Conservation (phyloP, 176 grass and related monocot genomes). For the Thinopyrum elongatum region DNA sequence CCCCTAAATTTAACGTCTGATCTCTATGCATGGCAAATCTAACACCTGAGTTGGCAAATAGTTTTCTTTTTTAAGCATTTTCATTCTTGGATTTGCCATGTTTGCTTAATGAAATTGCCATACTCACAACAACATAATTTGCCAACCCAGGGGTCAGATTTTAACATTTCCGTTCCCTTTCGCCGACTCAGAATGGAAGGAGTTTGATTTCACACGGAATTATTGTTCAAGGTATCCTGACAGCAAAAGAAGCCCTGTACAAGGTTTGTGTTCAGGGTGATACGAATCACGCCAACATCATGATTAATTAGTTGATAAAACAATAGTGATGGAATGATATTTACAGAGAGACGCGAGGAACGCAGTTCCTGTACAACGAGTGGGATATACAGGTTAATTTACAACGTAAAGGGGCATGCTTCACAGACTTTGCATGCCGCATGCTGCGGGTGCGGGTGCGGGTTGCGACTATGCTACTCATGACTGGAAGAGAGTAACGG, state of each 20-base stretch:
- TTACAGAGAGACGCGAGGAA: conserved; percentile 22
- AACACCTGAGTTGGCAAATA: too few relatives aligned
- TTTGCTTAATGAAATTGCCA: too few relatives aligned
- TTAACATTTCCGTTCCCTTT: too few relatives aligned
- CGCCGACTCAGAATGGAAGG: too few relatives aligned
- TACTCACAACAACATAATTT: too few relatives aligned
- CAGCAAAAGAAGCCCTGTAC: background rate
- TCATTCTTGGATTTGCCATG: too few relatives aligned
- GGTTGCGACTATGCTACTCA: conserved; percentile 27
- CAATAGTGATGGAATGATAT: conserved; percentile 16
- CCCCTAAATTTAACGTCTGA: too few relatives aligned
- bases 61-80: too few relatives aligned
- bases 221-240: background rate
- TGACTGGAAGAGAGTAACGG: conserved; percentile 82
- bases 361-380: conserved; percentile 33
- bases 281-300: background rate
- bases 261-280: background rate
- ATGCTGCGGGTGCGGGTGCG: background rate
- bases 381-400: conserved; percentile 36
- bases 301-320: background rate
- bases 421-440: background rate
- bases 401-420: conserved; percentile 1
- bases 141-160: too few relatives aligned
- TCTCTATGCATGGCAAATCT: too few relatives aligned
- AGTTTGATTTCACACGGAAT: background rate